Evolutionary conservation across 1,139 yeast genomes (phyloP).

Genomic region (Kazachstania sp.): DNA sequence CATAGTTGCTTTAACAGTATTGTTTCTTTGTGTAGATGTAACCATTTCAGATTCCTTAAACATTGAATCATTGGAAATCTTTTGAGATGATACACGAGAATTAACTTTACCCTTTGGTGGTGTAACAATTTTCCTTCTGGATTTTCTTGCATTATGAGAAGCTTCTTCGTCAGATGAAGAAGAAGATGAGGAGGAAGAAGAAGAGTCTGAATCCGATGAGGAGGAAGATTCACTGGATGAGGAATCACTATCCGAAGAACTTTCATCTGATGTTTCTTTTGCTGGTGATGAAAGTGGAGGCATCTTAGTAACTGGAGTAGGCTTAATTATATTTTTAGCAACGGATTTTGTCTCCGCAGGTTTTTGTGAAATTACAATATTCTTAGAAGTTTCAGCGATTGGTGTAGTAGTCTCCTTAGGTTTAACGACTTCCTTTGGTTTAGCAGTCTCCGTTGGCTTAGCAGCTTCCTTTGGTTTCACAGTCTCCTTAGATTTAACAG

Average conservation of each 20-base stretch:
- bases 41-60: not conserved
- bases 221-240: slow-evolving; percentile 5
- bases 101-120: slow-evolving; percentile 12
- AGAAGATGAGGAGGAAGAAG: slow-evolving; percentile 4
- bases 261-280: not conserved
- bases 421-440: not conserved
- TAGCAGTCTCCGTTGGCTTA: not conserved
- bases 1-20: not conserved
- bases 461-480: not conserved
- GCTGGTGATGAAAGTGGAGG: not conserved
- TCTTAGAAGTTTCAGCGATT: not conserved
- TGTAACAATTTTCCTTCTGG: slow-evolving; percentile 11
- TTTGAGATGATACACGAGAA: slow-evolving; percentile 4
- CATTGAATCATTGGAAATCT: not conserved
- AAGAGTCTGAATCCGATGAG: slow-evolving; percentile 5
- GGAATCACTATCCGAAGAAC: slow-evolving; percentile 4
- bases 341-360: not conserved
- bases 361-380: no score
- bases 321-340: not conserved
- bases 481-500: not conserved
- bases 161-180: slow-evolving; percentile 18
- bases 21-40: not conserved
- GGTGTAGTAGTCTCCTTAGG: not conserved
- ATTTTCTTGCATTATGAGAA: slow-evolving; percentile 7
- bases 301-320: no score